A percentile compares a stretch with the other conserved stretches of the same genome.
Evolutionary conservation across 441 rosid genomes (phyloP).

Genomic region (Syzygium malaccense): DNA sequence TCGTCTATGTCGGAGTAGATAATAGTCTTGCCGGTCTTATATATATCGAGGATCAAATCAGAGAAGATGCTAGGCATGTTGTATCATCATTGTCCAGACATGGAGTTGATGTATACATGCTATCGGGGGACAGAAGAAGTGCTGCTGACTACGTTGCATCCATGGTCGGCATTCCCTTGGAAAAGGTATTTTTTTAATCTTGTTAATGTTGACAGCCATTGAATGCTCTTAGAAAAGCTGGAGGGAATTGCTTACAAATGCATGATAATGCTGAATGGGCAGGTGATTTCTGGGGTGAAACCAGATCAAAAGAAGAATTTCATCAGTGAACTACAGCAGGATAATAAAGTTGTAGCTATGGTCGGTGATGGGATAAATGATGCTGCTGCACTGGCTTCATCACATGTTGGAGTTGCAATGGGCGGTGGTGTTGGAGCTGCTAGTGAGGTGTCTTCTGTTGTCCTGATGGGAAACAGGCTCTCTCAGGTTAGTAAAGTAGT

Average conservation of each 20-base stretch:
- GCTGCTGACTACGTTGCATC: slow-evolving; percentile 91
- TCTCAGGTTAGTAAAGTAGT: slow-evolving; percentile 56
- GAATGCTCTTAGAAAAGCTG: not conserved
- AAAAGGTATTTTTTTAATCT: slow-evolving; percentile 36
- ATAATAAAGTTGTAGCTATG: slow-evolving; percentile 76
- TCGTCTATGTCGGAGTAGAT: slow-evolving; percentile 82
- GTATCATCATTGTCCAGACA: slow-evolving; percentile 54
- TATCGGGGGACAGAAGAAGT: slow-evolving; percentile 88
- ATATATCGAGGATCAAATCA: slow-evolving; percentile 81
- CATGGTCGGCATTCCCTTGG: slow-evolving; percentile 77
- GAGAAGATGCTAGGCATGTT: slow-evolving; percentile 87
- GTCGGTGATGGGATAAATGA: slow-evolving; percentile 98
- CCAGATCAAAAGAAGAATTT: slow-evolving; percentile 78
- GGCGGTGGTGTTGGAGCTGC: slow-evolving; percentile 97
- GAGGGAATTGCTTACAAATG: not conserved
- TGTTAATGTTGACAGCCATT: not conserved
- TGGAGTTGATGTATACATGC: slow-evolving; percentile 81
- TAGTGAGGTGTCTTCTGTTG: slow-evolving; percentile 90
- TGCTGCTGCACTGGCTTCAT: slow-evolving; percentile 94
- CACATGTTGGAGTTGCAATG: slow-evolving; percentile 91
- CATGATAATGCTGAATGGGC: slow-evolving; percentile 2
- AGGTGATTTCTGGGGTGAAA: slow-evolving; percentile 86
- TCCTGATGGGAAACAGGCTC: slow-evolving; percentile 81
- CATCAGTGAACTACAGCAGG: slow-evolving; percentile 64
- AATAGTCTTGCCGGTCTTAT: slow-evolving; percentile 70